Conservation (phyloP, 2,329 filamentous ascomycete species). For the Xylogone sp. region DNA sequence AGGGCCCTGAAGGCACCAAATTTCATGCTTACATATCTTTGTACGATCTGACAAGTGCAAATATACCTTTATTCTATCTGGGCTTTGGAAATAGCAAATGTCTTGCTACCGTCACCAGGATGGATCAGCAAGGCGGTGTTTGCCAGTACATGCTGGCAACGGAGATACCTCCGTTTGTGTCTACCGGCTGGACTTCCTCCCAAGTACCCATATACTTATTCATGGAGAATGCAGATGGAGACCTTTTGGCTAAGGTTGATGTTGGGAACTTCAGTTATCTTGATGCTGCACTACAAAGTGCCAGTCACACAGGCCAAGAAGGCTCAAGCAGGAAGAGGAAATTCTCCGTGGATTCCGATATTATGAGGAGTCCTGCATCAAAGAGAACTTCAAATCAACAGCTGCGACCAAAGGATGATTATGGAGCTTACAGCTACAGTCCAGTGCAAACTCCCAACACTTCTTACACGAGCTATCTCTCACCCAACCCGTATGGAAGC, state of each 20-base stretch:
- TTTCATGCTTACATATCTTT: constrained; percentile 71
- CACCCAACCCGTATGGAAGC: constrained; percentile 41
- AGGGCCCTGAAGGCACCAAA: constrained; percentile 66
- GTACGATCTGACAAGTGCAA: constrained; percentile 66
- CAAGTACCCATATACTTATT: constrained; percentile 56
- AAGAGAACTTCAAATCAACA: constrained; percentile 45
- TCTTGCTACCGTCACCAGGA: constrained; percentile 60
- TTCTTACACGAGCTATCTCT: constrained; percentile 46
- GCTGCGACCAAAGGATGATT: constrained; percentile 41
- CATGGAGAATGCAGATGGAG: constrained; percentile 53
- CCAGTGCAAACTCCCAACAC: constrained; percentile 36
- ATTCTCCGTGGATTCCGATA: constrained; percentile 45
- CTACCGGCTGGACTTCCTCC: constrained; percentile 50
- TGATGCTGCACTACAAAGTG: constrained; percentile 33
- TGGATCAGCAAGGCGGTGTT: constrained; percentile 52
- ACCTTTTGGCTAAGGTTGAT: constrained; percentile 45
- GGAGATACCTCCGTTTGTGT: constrained; percentile 64
- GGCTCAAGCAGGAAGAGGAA: constrained; percentile 50
- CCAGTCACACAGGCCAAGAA: constrained; percentile 31
- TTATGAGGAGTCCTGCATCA: constrained; percentile 39
- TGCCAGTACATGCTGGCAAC: constrained; percentile 70
- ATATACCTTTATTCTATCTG: constrained; percentile 56
- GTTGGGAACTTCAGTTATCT: constrained; percentile 62
- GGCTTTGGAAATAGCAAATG: constrained; percentile 77
- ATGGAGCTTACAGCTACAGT: constrained; percentile 51